A percentile compares a stretch with the other conserved stretches of the same genome.
Evolutionary conservation across 202 grass and related monocot genomes (phyloP).

Genomic region (Sporobolus alterniflorus): DNA sequence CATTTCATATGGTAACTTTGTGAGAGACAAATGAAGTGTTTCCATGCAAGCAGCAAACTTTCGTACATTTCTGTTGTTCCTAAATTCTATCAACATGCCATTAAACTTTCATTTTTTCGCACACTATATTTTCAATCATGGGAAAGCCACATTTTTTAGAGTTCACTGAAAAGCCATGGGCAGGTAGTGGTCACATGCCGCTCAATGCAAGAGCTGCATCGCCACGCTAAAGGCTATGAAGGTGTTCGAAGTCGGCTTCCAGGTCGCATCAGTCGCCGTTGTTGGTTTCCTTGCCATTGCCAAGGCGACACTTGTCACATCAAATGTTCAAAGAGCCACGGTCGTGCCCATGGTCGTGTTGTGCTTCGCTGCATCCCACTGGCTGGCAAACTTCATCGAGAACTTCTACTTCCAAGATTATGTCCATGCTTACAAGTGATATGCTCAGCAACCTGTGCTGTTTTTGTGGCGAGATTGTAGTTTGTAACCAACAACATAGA

Average conservation of each 20-base stretch:
- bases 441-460: background rate
- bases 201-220: slow-evolving; percentile 78
- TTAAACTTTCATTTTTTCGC: too few species aligned
- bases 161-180: too few species aligned
- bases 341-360: slow-evolving; percentile 40
- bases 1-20: background rate
- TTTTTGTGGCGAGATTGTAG: background rate
- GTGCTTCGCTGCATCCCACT: slow-evolving; percentile 67
- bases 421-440: slow-evolving; percentile 74
- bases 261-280: slow-evolving; percentile 47
- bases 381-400: slow-evolving; percentile 75
- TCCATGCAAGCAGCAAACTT: slow-evolving; percentile 1
- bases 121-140: too few species aligned
- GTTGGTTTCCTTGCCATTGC: slow-evolving; percentile 57
- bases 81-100: slow-evolving; percentile 36
- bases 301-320: slow-evolving; percentile 28
- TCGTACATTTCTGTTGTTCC: background rate
- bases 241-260: slow-evolving; percentile 53
- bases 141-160: too few species aligned
- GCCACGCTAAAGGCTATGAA: too few species aligned
- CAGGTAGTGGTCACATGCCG: slow-evolving; percentile 93
- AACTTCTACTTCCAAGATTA: slow-evolving; percentile 94
- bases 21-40: slow-evolving; percentile 1
- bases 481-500: background rate
- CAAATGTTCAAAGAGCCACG: slow-evolving; percentile 27